Conservation (phyloP, 441 rosid species). For the Breynia disticha region DNA sequence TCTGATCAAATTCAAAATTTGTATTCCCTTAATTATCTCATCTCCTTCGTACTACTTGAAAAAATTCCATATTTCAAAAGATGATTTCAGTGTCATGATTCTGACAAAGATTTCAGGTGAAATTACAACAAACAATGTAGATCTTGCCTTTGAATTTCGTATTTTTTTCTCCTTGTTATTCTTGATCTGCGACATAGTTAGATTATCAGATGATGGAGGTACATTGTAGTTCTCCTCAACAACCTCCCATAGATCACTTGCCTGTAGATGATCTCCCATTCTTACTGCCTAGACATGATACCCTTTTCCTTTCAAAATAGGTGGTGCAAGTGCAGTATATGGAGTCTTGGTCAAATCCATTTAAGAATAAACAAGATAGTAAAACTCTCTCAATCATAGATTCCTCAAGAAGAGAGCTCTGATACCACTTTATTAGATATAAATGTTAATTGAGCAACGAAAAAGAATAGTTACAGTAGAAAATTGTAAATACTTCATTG, state of each 20-base stretch:
- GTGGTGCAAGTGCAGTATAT: no score
- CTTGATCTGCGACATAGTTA: conserved; percentile 13
- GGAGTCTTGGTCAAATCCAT: no score
- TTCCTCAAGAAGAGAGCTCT: no score
- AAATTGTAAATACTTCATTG: no score
- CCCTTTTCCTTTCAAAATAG: background rate
- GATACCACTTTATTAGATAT: no score
- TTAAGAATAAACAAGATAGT: no score
- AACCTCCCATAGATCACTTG: conserved; percentile 15
- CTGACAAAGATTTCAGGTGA: conserved; percentile 6
- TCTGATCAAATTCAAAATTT: background rate
- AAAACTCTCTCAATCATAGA: no score
- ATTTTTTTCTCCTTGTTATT: conserved; percentile 8
- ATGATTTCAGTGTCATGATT: conserved; percentile 10
- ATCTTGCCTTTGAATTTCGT: conserved; percentile 14
- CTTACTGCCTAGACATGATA: background rate
- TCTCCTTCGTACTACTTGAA: background rate
- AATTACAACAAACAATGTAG: conserved; percentile 6
- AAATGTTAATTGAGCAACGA: no score
- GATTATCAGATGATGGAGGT: conserved; percentile 9
- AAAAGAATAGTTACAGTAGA: no score
- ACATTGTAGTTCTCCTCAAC: conserved; percentile 9
- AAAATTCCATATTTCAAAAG: conserved; percentile 8
- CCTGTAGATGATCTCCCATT: background rate
- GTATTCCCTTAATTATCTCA: background rate